Conservation (phyloP, 371 early-diverging fungal genomes). For the Mucor indicus region DNA sequence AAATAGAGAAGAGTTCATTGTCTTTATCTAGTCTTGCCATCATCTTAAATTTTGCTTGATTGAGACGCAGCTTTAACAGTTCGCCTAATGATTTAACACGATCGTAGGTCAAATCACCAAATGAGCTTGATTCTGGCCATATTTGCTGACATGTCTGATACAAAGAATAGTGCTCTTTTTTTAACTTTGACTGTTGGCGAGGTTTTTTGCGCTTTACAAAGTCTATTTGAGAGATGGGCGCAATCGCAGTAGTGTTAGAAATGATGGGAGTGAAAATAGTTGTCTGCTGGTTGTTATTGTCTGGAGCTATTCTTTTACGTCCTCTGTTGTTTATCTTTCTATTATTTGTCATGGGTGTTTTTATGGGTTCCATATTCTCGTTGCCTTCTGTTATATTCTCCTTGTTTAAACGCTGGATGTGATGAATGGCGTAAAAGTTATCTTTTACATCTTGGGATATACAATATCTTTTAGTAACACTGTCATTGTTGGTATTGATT, state of each 20-base stretch:
- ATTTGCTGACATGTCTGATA: conserved; percentile 16
- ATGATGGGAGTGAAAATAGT: neutral
- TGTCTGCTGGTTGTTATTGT: neutral
- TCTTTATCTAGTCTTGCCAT: conserved; percentile 20
- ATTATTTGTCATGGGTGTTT: neutral
- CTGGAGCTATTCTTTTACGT: conserved; percentile 1
- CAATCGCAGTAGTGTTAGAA: too few relatives aligned
- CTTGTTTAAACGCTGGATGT: neutral
- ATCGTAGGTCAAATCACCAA: conserved; percentile 20
- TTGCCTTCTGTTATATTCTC: conserved; percentile 3
- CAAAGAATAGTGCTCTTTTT: conserved; percentile 5
- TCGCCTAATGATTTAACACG: conserved; percentile 19
- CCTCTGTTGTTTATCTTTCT: neutral
- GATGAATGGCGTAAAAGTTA: conserved; percentile 18
- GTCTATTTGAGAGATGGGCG: too few relatives aligned
- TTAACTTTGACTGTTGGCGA: conserved; percentile 1
- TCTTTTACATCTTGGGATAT: conserved; percentile 1
- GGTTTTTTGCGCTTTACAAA: conserved; percentile 1
- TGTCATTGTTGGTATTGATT: neutral
- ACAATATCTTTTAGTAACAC: conserved; percentile 4
- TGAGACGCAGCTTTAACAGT: conserved; percentile 21
- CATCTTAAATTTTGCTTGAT: conserved; percentile 28
- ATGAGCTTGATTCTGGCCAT: conserved; percentile 15
- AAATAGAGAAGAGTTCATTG: conserved; percentile 12
- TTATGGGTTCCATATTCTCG: neutral